phyloP scores from a whole-genome alignment of 345 rosid species.

The Eucalyptus cloeziana region DNA sequence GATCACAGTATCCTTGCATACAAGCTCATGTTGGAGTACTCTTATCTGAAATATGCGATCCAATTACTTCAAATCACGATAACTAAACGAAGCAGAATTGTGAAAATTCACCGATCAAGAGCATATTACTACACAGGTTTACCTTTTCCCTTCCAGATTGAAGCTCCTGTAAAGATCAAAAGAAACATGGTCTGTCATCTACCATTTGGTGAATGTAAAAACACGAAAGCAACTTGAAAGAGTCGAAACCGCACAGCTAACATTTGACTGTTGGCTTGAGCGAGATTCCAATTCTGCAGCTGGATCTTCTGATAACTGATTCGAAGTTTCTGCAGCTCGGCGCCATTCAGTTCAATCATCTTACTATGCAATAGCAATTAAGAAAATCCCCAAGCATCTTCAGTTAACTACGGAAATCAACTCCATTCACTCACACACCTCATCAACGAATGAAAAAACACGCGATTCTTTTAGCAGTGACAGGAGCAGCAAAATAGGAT shows the following conservation, averaged over 20 bases:
- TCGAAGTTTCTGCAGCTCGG: conserved; percentile 32
- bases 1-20: conserved; percentile 35
- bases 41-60: not conserved
- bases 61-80: not conserved
- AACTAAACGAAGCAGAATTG: not conserved
- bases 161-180: conserved; percentile 34
- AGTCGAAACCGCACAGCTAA: conserved; percentile 17
- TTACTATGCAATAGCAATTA: conserved; percentile 23
- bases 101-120: not conserved
- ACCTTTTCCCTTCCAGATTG: conserved; percentile 52
- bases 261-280: conserved; percentile 48
- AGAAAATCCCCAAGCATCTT: conserved; percentile 4
- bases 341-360: conserved; percentile 32
- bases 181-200: not conserved
- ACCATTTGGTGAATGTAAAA: not conserved
- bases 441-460: not conserved
- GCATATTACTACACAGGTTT: not conserved
- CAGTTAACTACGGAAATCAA: not conserved
- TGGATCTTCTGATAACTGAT: conserved; percentile 31
- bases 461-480: not conserved
- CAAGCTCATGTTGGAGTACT: conserved; percentile 36
- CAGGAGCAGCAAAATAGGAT: not conserved
- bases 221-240: not conserved
- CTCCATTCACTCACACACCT: not conserved
- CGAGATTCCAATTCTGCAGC: conserved; percentile 52